These are phyloP conservation scores for Pichia inconspicua DNA, from an alignment of 1,139 yeast species.

Conservation along the genomic window DNA sequence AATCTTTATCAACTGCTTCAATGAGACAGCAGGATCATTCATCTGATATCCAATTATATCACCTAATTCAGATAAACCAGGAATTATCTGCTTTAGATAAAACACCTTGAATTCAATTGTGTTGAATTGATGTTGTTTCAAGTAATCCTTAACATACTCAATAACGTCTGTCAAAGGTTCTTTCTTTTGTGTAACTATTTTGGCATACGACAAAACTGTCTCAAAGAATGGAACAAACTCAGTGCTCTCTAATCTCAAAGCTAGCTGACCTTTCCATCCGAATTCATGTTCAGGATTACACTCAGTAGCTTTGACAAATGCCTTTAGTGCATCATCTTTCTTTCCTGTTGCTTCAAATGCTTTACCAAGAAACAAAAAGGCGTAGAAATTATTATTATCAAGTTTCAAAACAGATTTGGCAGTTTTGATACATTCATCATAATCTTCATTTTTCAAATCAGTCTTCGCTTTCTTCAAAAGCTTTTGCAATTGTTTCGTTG, in stretches of 20 bases:
- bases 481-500: not conserved
- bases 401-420: constrained; percentile 6
- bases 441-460: constrained; percentile 7
- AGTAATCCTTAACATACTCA: constrained; percentile 39
- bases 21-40: constrained; percentile 44
- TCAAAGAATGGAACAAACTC: constrained; percentile 43
- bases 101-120: constrained; percentile 28
- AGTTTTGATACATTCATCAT: constrained; percentile 7
- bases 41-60: constrained; percentile 46
- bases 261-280: constrained; percentile 78
- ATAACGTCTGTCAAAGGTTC: constrained; percentile 38
- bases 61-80: constrained; percentile 51
- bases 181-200: constrained; percentile 31
- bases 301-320: constrained; percentile 38
- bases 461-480: not conserved
- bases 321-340: constrained; percentile 37
- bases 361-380: constrained; percentile 57
- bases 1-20: constrained; percentile 43
- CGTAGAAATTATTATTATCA: constrained; percentile 58
- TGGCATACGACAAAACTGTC: constrained; percentile 35
- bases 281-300: constrained; percentile 47
- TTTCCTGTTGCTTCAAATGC: constrained; percentile 38
- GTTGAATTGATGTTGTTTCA: constrained; percentile 5
- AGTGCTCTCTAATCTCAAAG: constrained; percentile 31
- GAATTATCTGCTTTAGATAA: constrained; percentile 49